A percentile compares a stretch with the other conserved stretches of the same genome.
These are phyloP conservation scores for Flaveria ramosissima DNA, from an alignment of 129 eudicot species.

Conservation along the genomic window DNA sequence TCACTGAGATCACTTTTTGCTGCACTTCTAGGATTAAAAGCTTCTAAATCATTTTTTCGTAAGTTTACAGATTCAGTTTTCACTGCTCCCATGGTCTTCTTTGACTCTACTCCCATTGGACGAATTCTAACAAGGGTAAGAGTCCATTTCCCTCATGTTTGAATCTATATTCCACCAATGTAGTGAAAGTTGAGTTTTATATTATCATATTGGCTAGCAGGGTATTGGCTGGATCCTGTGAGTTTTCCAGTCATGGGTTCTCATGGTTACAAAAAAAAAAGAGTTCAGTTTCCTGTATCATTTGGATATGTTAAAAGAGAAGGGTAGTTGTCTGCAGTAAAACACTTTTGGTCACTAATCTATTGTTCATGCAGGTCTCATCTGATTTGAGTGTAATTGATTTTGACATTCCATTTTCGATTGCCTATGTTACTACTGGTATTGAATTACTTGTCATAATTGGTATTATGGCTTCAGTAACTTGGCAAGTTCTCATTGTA, in stretches of 20 bases:
- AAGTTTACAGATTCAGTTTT: slow-evolving; percentile 48
- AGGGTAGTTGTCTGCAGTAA: no score
- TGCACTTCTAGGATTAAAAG: slow-evolving; percentile 58
- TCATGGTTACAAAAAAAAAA: no score
- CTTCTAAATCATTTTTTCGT: slow-evolving; percentile 54
- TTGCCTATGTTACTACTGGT: slow-evolving; percentile 38
- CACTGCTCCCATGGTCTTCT: slow-evolving; percentile 72
- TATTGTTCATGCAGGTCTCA: slow-evolving; percentile 47
- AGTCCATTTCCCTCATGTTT: not conserved
- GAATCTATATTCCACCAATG: no score
- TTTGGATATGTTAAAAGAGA: not conserved
- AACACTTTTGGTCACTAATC: not conserved
- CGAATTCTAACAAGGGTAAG: slow-evolving; percentile 70
- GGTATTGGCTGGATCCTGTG: no score
- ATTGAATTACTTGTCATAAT: slow-evolving; percentile 45
- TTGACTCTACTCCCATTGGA: slow-evolving; percentile 79
- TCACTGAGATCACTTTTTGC: slow-evolving; percentile 48
- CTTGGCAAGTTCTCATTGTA: slow-evolving; percentile 83
- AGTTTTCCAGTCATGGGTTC: no score
- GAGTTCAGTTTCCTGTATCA: no score
- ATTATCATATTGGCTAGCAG: no score
- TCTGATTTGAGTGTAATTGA: slow-evolving; percentile 71
- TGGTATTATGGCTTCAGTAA: slow-evolving; percentile 72
- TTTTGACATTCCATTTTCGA: slow-evolving; percentile 51
- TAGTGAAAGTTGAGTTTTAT: not conserved